Percentiles rank a stretch among this genome's conserved stretches.
phyloP scores from a whole-genome alignment of 2,329 filamentous ascomycete genomes.

The Piedraia hortae region DNA sequence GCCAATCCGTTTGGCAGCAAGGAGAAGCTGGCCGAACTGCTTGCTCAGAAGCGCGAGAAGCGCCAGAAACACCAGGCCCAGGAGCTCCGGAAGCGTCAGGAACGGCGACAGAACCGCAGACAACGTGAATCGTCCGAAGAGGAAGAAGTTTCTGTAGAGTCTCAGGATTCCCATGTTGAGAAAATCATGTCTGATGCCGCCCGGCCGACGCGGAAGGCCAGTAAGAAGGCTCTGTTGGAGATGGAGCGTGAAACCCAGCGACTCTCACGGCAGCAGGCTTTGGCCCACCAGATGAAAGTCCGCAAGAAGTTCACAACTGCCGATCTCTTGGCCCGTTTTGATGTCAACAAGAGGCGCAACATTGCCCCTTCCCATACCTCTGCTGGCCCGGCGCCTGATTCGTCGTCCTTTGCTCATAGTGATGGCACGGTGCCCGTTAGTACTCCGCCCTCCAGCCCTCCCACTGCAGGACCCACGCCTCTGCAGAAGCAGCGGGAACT shows the following conservation, averaged over 20 bases:
- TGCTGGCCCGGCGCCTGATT: conserved; percentile 3
- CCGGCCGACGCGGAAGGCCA: conserved; percentile 54
- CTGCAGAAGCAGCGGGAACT: conserved; percentile 12
- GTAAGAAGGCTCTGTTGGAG: conserved; percentile 82
- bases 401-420: conserved; percentile 10
- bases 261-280: conserved; percentile 66
- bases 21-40: conserved; percentile 9
- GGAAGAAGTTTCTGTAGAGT: conserved; percentile 5
- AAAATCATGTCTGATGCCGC: conserved; percentile 15
- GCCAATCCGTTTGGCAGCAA: conserved; percentile 5
- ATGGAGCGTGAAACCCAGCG: conserved; percentile 90
- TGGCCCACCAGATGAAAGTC: conserved; percentile 61
- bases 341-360: conserved; percentile 18
- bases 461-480: conserved; percentile 8
- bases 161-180: too few species aligned
- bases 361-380: conserved; percentile 1
- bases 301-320: conserved; percentile 74
- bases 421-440: conserved; percentile 8
- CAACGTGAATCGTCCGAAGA: conserved; percentile 1
- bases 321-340: conserved; percentile 61
- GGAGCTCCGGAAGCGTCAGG: conserved; percentile 1
- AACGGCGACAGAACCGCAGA: background rate
- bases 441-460: conserved; percentile 20
- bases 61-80: conserved; percentile 7
- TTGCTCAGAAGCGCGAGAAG: conserved; percentile 10